phyloP scores from a whole-genome alignment of 2,329 filamentous ascomycete species.

The Pseudocercospora cruenta region DNA sequence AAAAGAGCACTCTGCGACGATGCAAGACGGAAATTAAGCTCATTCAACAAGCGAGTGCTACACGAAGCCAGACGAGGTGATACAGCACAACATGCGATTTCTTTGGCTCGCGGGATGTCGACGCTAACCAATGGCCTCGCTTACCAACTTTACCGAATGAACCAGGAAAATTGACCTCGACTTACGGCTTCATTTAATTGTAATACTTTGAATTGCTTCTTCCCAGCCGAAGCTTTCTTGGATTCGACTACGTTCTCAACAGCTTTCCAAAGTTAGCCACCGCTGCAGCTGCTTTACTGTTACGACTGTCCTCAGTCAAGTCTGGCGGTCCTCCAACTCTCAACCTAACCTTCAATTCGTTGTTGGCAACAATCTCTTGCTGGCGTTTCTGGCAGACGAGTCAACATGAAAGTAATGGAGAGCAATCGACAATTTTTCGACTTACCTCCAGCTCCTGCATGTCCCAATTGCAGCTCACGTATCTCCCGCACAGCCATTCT shows the following conservation, averaged over 20 bases:
- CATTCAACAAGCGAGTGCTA: no score
- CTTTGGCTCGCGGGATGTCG: not conserved
- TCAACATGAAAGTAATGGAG: not conserved
- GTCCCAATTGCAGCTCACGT: slow-evolving; percentile 43
- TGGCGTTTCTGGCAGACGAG: not conserved
- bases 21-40: not conserved
- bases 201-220: not conserved
- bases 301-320: not conserved
- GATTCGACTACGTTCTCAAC: no score
- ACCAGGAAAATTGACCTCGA: not conserved
- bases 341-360: not conserved
- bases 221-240: not conserved
- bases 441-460: slow-evolving; percentile 40
- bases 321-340: not conserved
- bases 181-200: not conserved
- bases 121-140: not conserved
- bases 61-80: no score
- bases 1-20: not conserved
- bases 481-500: slow-evolving; percentile 44
- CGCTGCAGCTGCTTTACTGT: not conserved
- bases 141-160: not conserved
- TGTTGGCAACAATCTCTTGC: not conserved
- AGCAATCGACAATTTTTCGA: not conserved
- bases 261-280: no score
- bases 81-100: not conserved